A percentile compares a stretch with the other conserved stretches of the same genome.
Conservation (phyloP, 2,329 filamentous ascomycete genomes). For the Fusarium transvaalense region DNA sequence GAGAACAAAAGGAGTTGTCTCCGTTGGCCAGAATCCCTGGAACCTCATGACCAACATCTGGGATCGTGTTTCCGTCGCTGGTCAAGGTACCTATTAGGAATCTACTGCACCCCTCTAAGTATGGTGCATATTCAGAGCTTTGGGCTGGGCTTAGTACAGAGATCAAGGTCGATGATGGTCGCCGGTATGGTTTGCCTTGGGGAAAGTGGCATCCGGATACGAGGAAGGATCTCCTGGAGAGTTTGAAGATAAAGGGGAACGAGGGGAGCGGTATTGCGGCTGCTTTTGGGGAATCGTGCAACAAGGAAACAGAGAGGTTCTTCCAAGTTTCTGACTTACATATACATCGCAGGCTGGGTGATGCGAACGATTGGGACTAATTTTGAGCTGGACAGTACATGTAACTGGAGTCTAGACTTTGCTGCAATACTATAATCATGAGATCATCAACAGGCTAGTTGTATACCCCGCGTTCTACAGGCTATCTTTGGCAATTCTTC, state of each 20-base stretch:
- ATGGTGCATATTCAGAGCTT: conserved; percentile 58
- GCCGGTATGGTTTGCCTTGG: conserved; percentile 7
- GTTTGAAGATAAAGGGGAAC: background rate
- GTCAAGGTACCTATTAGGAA: conserved; percentile 38
- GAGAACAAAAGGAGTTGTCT: conserved; percentile 42
- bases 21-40: conserved; percentile 53
- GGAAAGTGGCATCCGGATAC: conserved; percentile 3
- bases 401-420: no score
- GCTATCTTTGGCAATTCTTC: background rate
- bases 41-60: conserved; percentile 50
- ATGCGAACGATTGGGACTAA: no score
- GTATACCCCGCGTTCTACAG: background rate
- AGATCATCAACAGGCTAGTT: no score
- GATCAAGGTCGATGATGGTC: conserved; percentile 48
- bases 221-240: conserved; percentile 2
- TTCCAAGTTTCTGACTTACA: fast-evolving
- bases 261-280: background rate
- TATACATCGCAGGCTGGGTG: no score
- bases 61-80: conserved; percentile 9
- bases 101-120: conserved; percentile 48
- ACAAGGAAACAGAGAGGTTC: background rate
- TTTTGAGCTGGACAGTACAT: no score
- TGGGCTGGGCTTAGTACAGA: conserved; percentile 56
- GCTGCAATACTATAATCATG: no score
- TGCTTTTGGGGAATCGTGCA: conserved; percentile 11